phyloP scores from a whole-genome alignment of 345 rosid genomes.

The Euphorbia peplus region DNA sequence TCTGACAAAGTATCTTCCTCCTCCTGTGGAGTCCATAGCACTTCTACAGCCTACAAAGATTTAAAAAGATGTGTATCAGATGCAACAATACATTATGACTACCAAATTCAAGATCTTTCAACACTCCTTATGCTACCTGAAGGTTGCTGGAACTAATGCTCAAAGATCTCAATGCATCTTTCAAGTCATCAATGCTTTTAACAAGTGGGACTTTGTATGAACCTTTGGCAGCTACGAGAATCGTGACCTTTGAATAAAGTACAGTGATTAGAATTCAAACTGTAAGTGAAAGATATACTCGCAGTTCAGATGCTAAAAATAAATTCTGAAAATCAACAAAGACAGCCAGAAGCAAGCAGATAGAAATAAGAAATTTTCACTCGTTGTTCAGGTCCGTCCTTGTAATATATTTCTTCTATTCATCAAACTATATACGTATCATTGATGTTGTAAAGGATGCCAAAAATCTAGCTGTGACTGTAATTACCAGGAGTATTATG shows the following conservation, averaged over 20 bases:
- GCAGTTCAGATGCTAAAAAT: background rate
- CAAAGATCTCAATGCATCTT: conserved; percentile 23
- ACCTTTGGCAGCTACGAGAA: conserved; percentile 18
- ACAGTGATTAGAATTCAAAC: background rate
- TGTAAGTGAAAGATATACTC: background rate
- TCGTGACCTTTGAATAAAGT: conserved; percentile 16
- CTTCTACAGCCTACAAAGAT: conserved; percentile 30
- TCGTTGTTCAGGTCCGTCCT: background rate
- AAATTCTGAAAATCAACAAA: background rate
- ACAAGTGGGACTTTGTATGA: conserved; percentile 12
- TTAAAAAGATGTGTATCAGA: background rate
- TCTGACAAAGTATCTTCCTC: conserved; percentile 28
- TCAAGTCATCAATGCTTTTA: conserved; percentile 13
- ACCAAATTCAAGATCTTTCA: background rate
- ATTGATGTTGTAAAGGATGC: background rate
- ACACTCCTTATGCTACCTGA: conserved; percentile 12
- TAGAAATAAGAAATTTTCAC: background rate
- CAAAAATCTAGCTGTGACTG: background rate
- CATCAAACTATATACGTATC: background rate
- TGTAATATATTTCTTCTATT: background rate
- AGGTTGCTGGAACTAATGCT: conserved; percentile 8
- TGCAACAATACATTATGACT: background rate
- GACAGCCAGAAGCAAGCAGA: background rate
- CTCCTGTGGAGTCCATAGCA: conserved; percentile 36
- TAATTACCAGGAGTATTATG: background rate